Evolutionary conservation across 768 basidiomycete species (phyloP).

Genomic region (Leccinum ochraceum): DNA sequence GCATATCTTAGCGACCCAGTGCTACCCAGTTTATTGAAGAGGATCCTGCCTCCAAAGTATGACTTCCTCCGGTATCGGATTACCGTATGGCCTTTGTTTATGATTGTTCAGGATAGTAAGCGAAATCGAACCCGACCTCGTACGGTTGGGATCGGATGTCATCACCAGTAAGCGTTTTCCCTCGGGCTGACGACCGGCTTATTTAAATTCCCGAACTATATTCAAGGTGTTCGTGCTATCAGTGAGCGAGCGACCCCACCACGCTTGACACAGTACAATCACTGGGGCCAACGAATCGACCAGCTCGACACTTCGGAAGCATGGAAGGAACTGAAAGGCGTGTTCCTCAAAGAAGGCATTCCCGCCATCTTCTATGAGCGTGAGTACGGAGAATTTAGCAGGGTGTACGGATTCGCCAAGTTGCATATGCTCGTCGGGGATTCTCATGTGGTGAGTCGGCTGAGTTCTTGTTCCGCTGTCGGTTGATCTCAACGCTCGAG

Average conservation of each 20-base stretch:
- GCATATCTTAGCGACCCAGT: slow-evolving; percentile 63
- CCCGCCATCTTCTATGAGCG: slow-evolving; percentile 71
- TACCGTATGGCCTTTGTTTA: background rate
- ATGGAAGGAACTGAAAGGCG: slow-evolving; percentile 67
- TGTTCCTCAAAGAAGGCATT: slow-evolving; percentile 65
- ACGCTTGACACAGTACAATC: slow-evolving; percentile 65
- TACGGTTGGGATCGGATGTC: slow-evolving; percentile 56
- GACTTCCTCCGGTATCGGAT: slow-evolving; percentile 5
- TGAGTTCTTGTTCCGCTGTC: background rate
- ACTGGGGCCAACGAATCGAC: slow-evolving; percentile 71
- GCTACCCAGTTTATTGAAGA: slow-evolving; percentile 58
- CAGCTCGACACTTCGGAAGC: slow-evolving; percentile 68
- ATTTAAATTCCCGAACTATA: background rate
- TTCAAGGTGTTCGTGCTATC: slow-evolving; percentile 55
- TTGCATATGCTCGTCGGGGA: slow-evolving; percentile 61
- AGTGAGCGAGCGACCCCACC: slow-evolving; percentile 47
- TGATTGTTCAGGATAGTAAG: slow-evolving; percentile 37
- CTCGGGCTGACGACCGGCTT: background rate
- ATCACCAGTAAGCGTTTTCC: slow-evolving; percentile 45
- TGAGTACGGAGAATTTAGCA: slow-evolving; percentile 57
- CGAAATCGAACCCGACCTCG: slow-evolving; percentile 63
- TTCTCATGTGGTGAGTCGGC: slow-evolving; percentile 52
- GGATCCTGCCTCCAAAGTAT: slow-evolving; percentile 52
- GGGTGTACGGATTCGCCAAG: slow-evolving; percentile 68
- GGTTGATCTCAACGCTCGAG: background rate